Evolutionary conservation across 1,139 yeast genomes (phyloP), one percentile per base, ranked within the genome.

Genomic region (Scheffersomyces parashehatae): DNA sequence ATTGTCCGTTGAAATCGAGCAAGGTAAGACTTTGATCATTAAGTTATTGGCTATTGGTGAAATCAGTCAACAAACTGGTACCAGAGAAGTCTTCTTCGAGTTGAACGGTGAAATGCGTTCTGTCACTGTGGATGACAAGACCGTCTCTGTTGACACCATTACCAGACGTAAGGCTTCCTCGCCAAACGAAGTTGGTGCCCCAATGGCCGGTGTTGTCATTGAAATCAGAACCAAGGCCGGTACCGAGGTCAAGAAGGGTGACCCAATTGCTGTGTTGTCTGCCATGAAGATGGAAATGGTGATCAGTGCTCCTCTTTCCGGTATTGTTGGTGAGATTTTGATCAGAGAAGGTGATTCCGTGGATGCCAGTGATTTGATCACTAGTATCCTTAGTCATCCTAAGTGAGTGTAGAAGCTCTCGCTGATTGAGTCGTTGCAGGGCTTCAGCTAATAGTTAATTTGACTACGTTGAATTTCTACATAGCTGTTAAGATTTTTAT

Each of bases 271-370:
- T 45, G 97, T 93, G 28, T 78, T 93, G 61, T 84, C 95, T 62
- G 99, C 99, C 53, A 95, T 93, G 99, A 95, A 95, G 82, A 95
- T 95, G 99, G 99, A 93, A 75, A 93, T 93, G 98, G 96, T 93
- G 42, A 91, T 93, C 56, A 81, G 91, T 64, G 93, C 99, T 8
- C 96, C 96, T 43, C 85, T 82, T 49, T 77, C 85, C 47, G 99
- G 99, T 64, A 81, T 78, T 62, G 83, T 95, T 48, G 84, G 86
- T 41, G 87, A 85, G 28, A 77, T 93, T 31, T 64, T 77, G 45
- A 85, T 90, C 53, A 85, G 84, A 66, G 95, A 88, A 59, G 96
- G 97, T 56, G 99, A 93, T 62, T 85, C 95, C 40, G 98, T 95
- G 36, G 98, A 90, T 59, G 96, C 96, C 45, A 85, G 85, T 52